These are phyloP conservation scores for Phytophthora pisi DNA, from an alignment of 352 stramenopile species.

Conservation along the genomic window DNA sequence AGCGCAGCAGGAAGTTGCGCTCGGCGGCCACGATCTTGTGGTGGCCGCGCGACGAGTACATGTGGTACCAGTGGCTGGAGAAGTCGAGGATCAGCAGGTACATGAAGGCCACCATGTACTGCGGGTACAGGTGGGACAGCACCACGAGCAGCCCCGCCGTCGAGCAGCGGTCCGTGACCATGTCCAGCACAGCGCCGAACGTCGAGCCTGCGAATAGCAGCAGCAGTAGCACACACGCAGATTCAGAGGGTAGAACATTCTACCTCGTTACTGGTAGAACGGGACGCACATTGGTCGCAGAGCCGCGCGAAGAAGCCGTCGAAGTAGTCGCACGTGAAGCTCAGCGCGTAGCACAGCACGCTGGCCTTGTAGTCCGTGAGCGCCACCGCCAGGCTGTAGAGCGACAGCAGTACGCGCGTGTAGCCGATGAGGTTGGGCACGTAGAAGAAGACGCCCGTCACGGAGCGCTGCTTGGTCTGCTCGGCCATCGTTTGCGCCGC, in stretches of 20 bases:
- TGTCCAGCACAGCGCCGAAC: conserved; percentile 97
- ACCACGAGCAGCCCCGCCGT: conserved; percentile 96
- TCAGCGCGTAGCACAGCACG: conserved; percentile 92
- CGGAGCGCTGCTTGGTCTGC: conserved; percentile 37
- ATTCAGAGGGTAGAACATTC: neutral
- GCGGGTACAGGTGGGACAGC: conserved; percentile 91
- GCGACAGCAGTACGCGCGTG: conserved; percentile 84
- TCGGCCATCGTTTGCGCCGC: conserved; percentile 21
- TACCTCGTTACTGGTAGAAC: neutral
- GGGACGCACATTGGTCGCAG: conserved; percentile 93
- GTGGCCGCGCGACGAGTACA: conserved; percentile 95
- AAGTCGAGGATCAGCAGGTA: conserved; percentile 97
- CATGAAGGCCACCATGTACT: conserved; percentile 83
- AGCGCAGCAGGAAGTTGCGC: conserved; percentile 94
- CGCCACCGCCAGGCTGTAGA: conserved; percentile 87
- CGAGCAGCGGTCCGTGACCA: conserved; percentile 98
- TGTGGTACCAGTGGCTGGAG: conserved; percentile 98
- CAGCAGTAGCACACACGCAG: neutral
- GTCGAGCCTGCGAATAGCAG: conserved; percentile 64
- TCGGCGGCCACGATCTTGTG: conserved; percentile 94
- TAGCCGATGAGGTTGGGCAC: conserved; percentile 98
- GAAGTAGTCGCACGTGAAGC: conserved; percentile 98
- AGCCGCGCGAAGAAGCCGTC: conserved; percentile 97
- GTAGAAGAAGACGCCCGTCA: conserved; percentile 93
- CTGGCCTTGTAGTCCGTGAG: conserved; percentile 75